Base-by-base conservation (phyloP, 805 yeast species). In the Candida namnaoensis region DNA sequence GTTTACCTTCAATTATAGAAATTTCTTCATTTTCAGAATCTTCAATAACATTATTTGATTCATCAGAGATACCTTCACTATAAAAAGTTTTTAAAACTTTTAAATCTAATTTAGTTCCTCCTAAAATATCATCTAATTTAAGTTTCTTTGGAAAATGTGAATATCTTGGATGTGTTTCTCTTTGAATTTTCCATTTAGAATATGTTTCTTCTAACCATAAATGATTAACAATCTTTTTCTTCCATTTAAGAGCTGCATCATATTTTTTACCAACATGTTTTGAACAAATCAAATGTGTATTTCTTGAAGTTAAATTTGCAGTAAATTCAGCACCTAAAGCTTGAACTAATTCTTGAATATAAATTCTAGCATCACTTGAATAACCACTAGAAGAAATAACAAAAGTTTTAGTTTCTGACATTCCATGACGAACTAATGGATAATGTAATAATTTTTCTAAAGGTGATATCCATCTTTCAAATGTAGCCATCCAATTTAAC, bases 131-230 rank as follows among this genome's bases (percentile, higher is more conserved):
- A 12, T 70, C 66, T 37, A 73, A 60, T 26, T 66, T 62, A 4
- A 64, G 52, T 25, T 58, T 62, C 34, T 64, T 58, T 1, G 77
- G 75, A 35, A 76, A 62, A 38, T 65, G 63, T 9, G 69, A 56
- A 58, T 76, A 86, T 30, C 74, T 65, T 3, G 74, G 67, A 13
- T 58, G 53, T 1, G 62, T 50, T 5, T 59, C 69, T 34, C 78
- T 76, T 48, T 72, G 69, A 5, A 69, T 48, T 39, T 61, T 63
- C 90, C 93, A 84, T 37, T 69, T 60, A 0, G 73, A 65, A 47
- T 71, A 91, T 35, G 88, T 74, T 41, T 85, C 90, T 54, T 91
- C 98, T 12, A 91, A 61, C 99, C 99, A 91, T 12, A 80, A 54
- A 60, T 88, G 96, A 53, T 84, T 88, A 1, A 86, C 80, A 2